phyloP scores from a whole-genome alignment of 1,139 yeast genomes.

The Sugiyamaella xylanicola region DNA sequence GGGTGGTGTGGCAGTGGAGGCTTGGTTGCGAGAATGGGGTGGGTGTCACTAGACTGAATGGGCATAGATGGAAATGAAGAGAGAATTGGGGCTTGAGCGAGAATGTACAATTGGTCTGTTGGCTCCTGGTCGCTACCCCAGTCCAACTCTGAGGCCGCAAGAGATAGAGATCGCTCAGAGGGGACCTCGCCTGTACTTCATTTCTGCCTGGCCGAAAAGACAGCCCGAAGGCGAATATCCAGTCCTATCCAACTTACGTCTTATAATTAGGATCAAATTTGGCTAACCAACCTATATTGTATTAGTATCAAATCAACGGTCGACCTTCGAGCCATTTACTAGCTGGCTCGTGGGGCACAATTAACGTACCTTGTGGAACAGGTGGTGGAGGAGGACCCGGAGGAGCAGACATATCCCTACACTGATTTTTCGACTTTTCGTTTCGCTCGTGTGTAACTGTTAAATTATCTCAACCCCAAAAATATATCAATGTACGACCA shows the following conservation, averaged over 20 bases:
- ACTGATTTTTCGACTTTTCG: too few species aligned
- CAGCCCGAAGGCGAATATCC: neutral
- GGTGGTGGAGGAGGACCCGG: conserved; percentile 38
- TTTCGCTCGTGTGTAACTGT: too few species aligned
- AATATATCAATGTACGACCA: too few species aligned
- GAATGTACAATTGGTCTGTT: too few species aligned
- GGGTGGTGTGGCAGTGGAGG: too few species aligned
- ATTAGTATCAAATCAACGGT: conserved; percentile 2
- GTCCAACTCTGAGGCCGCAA: too few species aligned
- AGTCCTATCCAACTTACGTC: conserved; percentile 48
- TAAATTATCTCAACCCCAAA: too few species aligned
- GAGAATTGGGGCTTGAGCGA: too few species aligned
- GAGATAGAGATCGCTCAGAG: neutral
- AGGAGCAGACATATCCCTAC: conserved; percentile 20
- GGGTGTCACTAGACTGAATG: too few species aligned
- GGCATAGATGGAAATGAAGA: too few species aligned
- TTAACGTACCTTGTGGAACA: conserved; percentile 37
- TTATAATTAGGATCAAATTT: conserved; percentile 79
- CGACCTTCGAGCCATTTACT: neutral
- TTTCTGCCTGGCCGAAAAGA: neutral
- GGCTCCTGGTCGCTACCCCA: too few species aligned
- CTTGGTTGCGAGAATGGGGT: too few species aligned
- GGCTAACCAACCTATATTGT: conserved; percentile 86
- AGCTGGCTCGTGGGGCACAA: neutral
- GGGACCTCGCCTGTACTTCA: neutral